Conservation (phyloP, 1,284 basidiomycete species). For the Fomitopsis schrenkii region DNA sequence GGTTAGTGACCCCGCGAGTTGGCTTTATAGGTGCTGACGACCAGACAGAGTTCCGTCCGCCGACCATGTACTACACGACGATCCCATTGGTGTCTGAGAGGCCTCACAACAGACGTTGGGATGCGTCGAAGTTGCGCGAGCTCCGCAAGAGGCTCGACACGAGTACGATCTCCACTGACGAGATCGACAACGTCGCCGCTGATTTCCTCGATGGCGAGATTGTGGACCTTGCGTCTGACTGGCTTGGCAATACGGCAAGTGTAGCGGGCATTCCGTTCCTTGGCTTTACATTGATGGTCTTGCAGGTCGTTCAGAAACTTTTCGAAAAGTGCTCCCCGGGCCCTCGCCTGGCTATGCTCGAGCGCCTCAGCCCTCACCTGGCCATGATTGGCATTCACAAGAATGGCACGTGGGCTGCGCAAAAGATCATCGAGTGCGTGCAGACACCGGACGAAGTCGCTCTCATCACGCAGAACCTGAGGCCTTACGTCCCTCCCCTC, state of each 20-base stretch:
- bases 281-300: slow-evolving; percentile 6
- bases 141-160: slow-evolving; percentile 88
- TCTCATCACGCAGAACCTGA: slow-evolving; percentile 82
- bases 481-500: slow-evolving; percentile 91
- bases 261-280: slow-evolving; percentile 3
- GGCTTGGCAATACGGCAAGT: slow-evolving; percentile 95
- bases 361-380: slow-evolving; percentile 90
- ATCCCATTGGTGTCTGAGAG: slow-evolving; percentile 86
- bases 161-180: slow-evolving; percentile 77
- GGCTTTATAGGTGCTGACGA: slow-evolving; percentile 1
- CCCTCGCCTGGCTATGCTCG: slow-evolving; percentile 86
- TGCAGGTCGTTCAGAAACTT: slow-evolving; percentile 88
- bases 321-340: slow-evolving; percentile 85
- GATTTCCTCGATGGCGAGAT: slow-evolving; percentile 91
- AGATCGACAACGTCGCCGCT: slow-evolving; percentile 85
- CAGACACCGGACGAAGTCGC: slow-evolving; percentile 84
- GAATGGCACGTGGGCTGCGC: slow-evolving; percentile 99
- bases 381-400: slow-evolving; percentile 99
- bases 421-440: slow-evolving; percentile 98
- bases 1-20: slow-evolving; percentile 46
- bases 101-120: slow-evolving; percentile 83
- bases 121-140: slow-evolving; percentile 92
- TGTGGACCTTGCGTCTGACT: slow-evolving; percentile 95
- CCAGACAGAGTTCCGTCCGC: slow-evolving; percentile 71
- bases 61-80: slow-evolving; percentile 90